phyloP scores from a whole-genome alignment of 768 basidiomycete species.

The Pluteus cervinus region DNA sequence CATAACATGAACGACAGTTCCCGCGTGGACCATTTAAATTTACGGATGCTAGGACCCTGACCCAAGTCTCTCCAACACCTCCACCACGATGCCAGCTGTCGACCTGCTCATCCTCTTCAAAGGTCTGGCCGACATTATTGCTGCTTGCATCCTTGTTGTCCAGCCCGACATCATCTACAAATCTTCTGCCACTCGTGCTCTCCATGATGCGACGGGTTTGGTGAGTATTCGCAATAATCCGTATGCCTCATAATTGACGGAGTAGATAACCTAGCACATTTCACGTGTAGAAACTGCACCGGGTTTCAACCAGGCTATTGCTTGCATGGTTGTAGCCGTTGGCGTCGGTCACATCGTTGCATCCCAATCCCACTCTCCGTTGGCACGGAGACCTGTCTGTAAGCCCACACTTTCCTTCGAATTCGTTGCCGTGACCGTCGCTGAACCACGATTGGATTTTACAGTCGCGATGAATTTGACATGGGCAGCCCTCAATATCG shows the following conservation, averaged over 20 bases:
- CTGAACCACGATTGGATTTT: not conserved
- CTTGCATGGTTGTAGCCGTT: constrained; percentile 27
- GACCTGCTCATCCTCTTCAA: constrained; percentile 15
- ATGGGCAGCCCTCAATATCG: constrained; percentile 18
- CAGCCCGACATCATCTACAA: constrained; percentile 22
- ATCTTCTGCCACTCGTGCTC: constrained; percentile 11
- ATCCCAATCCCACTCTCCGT: constrained; percentile 17
- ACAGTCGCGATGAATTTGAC: constrained; percentile 8
- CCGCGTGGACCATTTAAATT: too few species aligned
- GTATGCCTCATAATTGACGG: too few species aligned
- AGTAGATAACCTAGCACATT: too few species aligned
- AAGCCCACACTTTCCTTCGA: constrained; percentile 5
- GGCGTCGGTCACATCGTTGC: constrained; percentile 25
- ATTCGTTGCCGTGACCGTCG: not conserved
- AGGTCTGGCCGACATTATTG: constrained; percentile 21
- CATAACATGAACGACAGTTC: too few species aligned
- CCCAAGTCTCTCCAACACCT: too few species aligned
- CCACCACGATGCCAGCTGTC: constrained; percentile 8
- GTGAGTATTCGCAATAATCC: constrained; percentile 13
- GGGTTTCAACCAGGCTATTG: constrained; percentile 29
- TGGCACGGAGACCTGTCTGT: constrained; percentile 19
- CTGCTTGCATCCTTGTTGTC: constrained; percentile 17
- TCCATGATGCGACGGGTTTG: constrained; percentile 20
- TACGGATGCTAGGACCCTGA: too few species aligned
- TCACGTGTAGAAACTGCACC: constrained; percentile 19